Conservation (phyloP, 176 grass and related monocot genomes). For the Coix lacrymajobi region DNA sequence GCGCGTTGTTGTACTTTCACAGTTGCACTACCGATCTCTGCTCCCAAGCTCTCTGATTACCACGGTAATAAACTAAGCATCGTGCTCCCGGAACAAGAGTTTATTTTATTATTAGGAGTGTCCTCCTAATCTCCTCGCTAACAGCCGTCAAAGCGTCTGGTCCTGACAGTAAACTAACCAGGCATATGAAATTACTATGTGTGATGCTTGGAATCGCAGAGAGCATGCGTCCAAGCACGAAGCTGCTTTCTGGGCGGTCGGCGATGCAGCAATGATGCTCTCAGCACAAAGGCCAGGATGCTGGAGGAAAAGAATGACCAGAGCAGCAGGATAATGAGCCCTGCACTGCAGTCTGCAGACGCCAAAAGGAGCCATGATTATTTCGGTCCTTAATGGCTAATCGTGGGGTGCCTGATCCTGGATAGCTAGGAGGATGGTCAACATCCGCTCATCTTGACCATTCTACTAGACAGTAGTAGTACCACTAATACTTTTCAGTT, state of each 20-base stretch:
- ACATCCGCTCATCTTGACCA: neutral
- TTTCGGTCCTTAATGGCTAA: neutral
- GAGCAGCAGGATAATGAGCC: neutral
- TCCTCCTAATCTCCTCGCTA: neutral
- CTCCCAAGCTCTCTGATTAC: neutral
- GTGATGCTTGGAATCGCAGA: neutral
- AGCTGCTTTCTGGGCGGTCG: constrained; percentile 17
- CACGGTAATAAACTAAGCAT: neutral
- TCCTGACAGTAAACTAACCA: neutral
- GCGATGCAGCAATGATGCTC: constrained; percentile 4
- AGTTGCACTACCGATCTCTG: neutral
- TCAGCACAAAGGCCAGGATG: neutral
- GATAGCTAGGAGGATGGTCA: neutral
- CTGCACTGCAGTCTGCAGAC: neutral
- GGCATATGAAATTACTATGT: neutral
- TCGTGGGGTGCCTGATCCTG: neutral
- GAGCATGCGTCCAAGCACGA: constrained; percentile 14
- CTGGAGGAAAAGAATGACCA: neutral
- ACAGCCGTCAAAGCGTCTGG: constrained; percentile 5
- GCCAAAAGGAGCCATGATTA: constrained; percentile 28
- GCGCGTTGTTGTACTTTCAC: neutral
- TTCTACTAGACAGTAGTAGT: too few relatives aligned
- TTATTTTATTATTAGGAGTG: neutral
- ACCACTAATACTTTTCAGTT: neutral
- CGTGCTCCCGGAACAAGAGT: neutral